Conservation (phyloP, 192 early-diverging fungal species). For the Mortierella antarctica region DNA sequence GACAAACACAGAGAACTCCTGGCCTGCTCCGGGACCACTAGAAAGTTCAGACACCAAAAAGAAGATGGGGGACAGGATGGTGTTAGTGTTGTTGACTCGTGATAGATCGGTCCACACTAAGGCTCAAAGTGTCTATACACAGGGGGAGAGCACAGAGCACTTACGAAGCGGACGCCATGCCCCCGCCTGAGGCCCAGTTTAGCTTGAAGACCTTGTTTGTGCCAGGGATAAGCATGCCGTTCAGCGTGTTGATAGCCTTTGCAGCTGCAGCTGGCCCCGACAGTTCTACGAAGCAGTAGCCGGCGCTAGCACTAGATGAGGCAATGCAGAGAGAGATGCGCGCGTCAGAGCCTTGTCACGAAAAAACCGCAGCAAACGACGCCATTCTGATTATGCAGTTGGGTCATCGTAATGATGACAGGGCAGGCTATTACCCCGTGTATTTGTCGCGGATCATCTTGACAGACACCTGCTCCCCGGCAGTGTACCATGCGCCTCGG, state of each 20-base stretch:
- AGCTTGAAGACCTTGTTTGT: slow-evolving; percentile 87
- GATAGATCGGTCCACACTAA: background rate
- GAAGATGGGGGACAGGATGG: slow-evolving; percentile 2
- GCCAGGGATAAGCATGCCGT: slow-evolving; percentile 86
- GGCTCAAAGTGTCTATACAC: background rate
- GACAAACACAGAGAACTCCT: slow-evolving; percentile 95
- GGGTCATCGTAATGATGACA: background rate
- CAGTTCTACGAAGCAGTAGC: slow-evolving; percentile 97
- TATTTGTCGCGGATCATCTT: slow-evolving; percentile 96
- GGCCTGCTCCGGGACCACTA: slow-evolving; percentile 69
- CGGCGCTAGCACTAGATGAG: slow-evolving; percentile 66
- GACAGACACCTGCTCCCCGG: slow-evolving; percentile 89
- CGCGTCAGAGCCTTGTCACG: too few relatives aligned
- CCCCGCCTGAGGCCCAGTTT: slow-evolving; percentile 96
- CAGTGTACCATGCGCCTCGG: slow-evolving; percentile 82
- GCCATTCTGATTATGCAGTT: background rate
- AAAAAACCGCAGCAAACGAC: slow-evolving; percentile 1
- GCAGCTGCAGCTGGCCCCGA: slow-evolving; percentile 70
- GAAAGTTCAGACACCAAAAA: slow-evolving; percentile 7
- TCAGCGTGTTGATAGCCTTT: slow-evolving; percentile 76
- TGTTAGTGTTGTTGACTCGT: background rate
- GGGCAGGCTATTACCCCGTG: slow-evolving; percentile 69
- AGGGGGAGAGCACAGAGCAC: background rate
- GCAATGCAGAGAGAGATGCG: too few relatives aligned
- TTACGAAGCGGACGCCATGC: slow-evolving; percentile 67